A percentile compares a stretch with the other conserved stretches of the same genome.
phyloP scores from a whole-genome alignment of 1,284 basidiomycete genomes.

The Ganoderma resinaceum region DNA sequence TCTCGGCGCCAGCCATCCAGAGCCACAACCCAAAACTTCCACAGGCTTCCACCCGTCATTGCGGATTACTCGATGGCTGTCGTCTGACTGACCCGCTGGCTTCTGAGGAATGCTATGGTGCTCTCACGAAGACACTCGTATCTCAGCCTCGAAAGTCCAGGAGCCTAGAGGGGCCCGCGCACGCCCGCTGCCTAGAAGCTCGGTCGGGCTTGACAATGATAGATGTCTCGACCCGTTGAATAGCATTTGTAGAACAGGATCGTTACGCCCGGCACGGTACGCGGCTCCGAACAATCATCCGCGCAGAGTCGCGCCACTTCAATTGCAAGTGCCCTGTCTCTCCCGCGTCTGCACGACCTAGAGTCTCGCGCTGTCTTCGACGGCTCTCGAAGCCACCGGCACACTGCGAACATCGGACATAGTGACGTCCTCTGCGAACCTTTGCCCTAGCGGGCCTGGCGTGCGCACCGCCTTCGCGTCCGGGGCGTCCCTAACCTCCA shows the following conservation, averaged over 20 bases:
- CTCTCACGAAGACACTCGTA: background rate
- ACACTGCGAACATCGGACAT: background rate
- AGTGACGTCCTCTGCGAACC: background rate
- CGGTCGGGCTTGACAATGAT: too few species aligned
- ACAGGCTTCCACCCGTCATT: background rate
- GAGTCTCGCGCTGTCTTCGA: constrained; percentile 3
- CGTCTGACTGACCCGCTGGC: background rate
- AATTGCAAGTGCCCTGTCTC: background rate
- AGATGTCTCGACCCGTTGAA: background rate
- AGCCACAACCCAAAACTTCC: background rate
- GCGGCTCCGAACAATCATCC: background rate
- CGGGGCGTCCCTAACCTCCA: constrained; percentile 8
- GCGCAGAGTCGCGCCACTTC: constrained; percentile 1
- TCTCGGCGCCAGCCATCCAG: background rate
- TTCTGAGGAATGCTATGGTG: background rate
- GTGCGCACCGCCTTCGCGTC: background rate
- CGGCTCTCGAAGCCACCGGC: background rate
- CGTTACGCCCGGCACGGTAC: background rate
- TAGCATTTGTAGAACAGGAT: background rate
- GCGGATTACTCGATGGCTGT: background rate
- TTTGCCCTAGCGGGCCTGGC: background rate
- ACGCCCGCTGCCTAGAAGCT: background rate
- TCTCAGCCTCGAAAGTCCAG: background rate
- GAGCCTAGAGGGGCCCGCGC: background rate
- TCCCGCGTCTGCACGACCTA: background rate